Evolutionary conservation across 75 land plant species (phyloP).

Genomic region (Sequoiadendron giganteum): DNA sequence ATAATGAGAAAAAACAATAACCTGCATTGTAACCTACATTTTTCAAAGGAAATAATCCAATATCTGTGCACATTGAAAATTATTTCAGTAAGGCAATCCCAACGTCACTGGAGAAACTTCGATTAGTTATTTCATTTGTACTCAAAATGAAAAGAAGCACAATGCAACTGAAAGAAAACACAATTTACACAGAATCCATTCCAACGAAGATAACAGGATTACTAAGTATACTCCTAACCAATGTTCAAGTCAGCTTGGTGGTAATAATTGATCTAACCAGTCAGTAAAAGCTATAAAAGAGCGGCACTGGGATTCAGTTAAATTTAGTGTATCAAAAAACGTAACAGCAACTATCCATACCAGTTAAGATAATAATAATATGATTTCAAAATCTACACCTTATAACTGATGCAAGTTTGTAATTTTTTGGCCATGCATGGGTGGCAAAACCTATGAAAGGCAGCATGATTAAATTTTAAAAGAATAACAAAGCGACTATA

Average conservation of each 20-base stretch:
- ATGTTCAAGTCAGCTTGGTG: not conserved
- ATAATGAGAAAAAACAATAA: no score
- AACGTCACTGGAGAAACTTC: not conserved
- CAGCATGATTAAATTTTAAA: not conserved
- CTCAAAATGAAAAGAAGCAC: not conserved
- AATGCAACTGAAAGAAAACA: not conserved
- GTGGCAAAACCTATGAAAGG: not conserved
- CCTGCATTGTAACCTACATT: no score
- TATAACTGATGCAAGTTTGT: not conserved
- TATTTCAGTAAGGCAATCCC: no score
- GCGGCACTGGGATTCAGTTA: not conserved
- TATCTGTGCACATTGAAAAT: no score
- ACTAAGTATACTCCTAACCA: not conserved
- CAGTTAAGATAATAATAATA: not conserved
- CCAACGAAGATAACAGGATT: not conserved
- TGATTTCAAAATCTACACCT: not conserved
- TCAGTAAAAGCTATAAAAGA: not conserved
- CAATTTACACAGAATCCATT: not conserved
- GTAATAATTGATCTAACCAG: not conserved
- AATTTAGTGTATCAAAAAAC: not conserved
- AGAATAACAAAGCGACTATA: not conserved
- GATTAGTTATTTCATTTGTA: not conserved
- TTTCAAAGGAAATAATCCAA: no score
- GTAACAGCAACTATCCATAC: no score
- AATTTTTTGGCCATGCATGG: not conserved